Evolutionary conservation across 352 stramenopile species (phyloP).

Genomic region (Globisporangium spinosum): DNA sequence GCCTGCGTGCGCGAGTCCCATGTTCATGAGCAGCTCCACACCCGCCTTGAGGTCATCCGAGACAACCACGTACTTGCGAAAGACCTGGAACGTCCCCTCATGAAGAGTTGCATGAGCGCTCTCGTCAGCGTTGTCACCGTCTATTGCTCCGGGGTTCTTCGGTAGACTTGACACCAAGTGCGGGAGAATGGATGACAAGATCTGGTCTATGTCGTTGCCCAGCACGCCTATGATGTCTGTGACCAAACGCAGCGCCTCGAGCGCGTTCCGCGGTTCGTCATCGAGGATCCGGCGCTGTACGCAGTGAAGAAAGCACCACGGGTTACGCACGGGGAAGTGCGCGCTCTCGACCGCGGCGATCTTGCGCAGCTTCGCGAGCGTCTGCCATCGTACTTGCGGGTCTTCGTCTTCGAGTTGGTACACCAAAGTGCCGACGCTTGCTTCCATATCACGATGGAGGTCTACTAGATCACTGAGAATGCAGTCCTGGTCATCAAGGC

Average conservation of each 20-base stretch:
- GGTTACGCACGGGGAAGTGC: constrained; percentile 70
- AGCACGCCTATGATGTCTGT: constrained; percentile 65
- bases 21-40: constrained; percentile 57
- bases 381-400: constrained; percentile 39
- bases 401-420: constrained; percentile 82
- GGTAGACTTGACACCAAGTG: constrained; percentile 55
- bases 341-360: constrained; percentile 58
- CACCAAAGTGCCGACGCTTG: constrained; percentile 66
- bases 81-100: constrained; percentile 58
- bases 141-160: not conserved
- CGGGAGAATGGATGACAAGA: constrained; percentile 62
- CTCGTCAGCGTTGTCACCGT: constrained; percentile 1
- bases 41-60: constrained; percentile 58
- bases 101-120: constrained; percentile 24
- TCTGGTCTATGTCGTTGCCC: constrained; percentile 58
- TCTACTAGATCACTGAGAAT: not conserved
- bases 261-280: constrained; percentile 32
- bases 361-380: constrained; percentile 61
- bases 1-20: constrained; percentile 40
- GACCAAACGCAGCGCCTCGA: constrained; percentile 57
- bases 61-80: constrained; percentile 59
- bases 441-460: constrained; percentile 31
- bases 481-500: not conserved
- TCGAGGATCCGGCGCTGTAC: constrained; percentile 53
- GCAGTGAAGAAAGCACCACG: constrained; percentile 67